A percentile compares a stretch with the other conserved stretches of the same genome.
These are phyloP conservation scores for Umbelopsis sp. DNA, from an alignment of 192 early-diverging fungal genomes.

Conservation along the genomic window DNA sequence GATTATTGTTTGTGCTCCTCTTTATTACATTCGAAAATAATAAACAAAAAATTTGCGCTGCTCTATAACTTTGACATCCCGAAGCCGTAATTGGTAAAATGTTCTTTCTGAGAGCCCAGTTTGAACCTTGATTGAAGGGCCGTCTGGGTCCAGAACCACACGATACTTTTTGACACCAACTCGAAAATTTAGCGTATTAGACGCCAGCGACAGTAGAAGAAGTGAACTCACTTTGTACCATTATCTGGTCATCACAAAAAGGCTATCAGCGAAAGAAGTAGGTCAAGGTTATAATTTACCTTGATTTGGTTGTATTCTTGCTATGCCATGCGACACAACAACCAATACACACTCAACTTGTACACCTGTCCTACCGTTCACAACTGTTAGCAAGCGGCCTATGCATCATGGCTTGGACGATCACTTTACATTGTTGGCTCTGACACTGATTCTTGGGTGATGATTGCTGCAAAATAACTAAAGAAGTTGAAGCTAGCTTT, in stretches of 20 bases:
- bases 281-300: neutral
- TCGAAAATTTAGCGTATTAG: no score
- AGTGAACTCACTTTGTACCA: neutral
- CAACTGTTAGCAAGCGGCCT: neutral
- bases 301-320: neutral
- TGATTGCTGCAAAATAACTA: no score
- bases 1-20: no score
- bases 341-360: neutral
- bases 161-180: neutral
- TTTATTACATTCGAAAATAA: no score
- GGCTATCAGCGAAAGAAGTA: neutral
- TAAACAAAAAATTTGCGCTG: no score
- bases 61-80: neutral
- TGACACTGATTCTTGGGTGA: no score
- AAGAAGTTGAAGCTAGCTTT: no score
- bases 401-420: neutral
- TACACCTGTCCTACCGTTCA: neutral
- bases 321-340: conserved; percentile 5
- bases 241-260: neutral
- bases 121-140: conserved; percentile 3
- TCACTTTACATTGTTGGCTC: no score
- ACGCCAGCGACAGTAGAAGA: no score
- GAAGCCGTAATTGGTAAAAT: neutral
- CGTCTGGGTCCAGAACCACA: neutral
- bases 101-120: neutral